phyloP scores from a whole-genome alignment of 1,284 basidiomycete genomes.

The Prillingera fragicola region DNA sequence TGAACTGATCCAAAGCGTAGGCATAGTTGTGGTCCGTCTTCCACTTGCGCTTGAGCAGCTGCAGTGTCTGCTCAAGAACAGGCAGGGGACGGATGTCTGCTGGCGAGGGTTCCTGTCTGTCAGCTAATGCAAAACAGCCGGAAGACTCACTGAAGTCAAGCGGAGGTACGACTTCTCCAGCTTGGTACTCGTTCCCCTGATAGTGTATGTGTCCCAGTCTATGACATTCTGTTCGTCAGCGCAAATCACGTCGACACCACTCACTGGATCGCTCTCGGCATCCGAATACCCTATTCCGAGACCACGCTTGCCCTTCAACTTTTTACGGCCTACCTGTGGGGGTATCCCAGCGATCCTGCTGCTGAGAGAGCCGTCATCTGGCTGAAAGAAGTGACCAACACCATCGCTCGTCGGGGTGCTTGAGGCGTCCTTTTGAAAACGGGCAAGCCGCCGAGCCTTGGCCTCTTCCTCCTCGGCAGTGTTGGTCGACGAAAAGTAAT shows the following conservation, averaged over 20 bases:
- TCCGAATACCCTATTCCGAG: constrained; percentile 34
- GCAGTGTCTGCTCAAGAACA: constrained; percentile 77
- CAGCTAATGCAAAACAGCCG: not conserved
- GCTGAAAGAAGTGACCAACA: constrained; percentile 25
- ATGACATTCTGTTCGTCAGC: constrained; percentile 68
- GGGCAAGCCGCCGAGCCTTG: constrained; percentile 34
- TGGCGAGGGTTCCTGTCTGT: constrained; percentile 78
- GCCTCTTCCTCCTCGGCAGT: constrained; percentile 35
- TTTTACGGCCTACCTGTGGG: constrained; percentile 31
- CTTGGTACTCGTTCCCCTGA: constrained; percentile 82
- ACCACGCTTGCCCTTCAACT: constrained; percentile 35
- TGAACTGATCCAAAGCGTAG: constrained; percentile 98
- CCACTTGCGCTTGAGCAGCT: constrained; percentile 85
- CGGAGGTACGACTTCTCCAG: constrained; percentile 95
- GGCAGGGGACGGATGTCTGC: constrained; percentile 85
- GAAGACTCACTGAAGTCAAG: constrained; percentile 70
- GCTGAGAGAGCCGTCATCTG: constrained; percentile 14
- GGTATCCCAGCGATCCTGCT: constrained; percentile 7
- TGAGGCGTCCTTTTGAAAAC: constrained; percentile 25
- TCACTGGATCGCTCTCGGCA: constrained; percentile 49
- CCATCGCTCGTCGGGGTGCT: constrained; percentile 4
- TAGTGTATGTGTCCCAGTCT: constrained; percentile 93
- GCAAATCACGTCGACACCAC: constrained; percentile 11
- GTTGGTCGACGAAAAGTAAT: constrained; percentile 17
- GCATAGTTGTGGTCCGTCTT: constrained; percentile 69